Evolutionary conservation across 441 rosid genomes (phyloP), one percentile per base, ranked within the genome.

Genomic region (Viola pubescens): DNA sequence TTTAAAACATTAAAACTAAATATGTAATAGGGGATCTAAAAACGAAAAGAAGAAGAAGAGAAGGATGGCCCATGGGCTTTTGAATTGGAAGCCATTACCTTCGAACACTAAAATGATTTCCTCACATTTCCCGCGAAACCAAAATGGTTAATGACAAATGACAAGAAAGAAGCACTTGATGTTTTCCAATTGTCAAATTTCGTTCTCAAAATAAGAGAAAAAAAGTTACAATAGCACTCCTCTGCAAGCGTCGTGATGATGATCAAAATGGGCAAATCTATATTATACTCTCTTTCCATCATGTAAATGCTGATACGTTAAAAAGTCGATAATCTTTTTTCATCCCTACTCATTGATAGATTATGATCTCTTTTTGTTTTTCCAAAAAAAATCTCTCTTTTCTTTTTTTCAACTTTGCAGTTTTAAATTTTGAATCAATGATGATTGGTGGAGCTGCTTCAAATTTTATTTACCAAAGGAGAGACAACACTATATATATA

Each of bases 301-400:
- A 52, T 69, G 73, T 73, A 57, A 73, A 51, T 34, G 64, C 64
- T 48, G 66, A 54, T 69, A 56, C 56, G 16, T 38, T 60, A 60
- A 66, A 66, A 79, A 79, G 80, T 60, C 39, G 9, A 50, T 65
- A 37, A 64, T 70, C 76, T 70, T 70, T 69, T 56, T 63, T 70
- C 60, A 63, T 64, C 71, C 61, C 58, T 62, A 67, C 70, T 73
- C 79, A 81, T 79, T 77, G 83, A 73, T 68, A 60, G 81, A 81
- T 81, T 60, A 81, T 82, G 63, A 75, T 70, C 73, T 69, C 67
- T 72, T 70, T 68, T 69, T 52, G 73, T 75, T 71, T 79, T 68
- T 68, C 64, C 64, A 72, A 71, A 53, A 42, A 56, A 49, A 7
- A 8, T 26, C 13, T 9, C 34, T 40, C 13, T 9, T 13, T 40